Percentiles rank a stretch among this genome's conserved stretches.
These are phyloP conservation scores for Aspergillus heteromorphus DNA, from an alignment of 495 filamentous ascomycete genomes.

Conservation along the genomic window DNA sequence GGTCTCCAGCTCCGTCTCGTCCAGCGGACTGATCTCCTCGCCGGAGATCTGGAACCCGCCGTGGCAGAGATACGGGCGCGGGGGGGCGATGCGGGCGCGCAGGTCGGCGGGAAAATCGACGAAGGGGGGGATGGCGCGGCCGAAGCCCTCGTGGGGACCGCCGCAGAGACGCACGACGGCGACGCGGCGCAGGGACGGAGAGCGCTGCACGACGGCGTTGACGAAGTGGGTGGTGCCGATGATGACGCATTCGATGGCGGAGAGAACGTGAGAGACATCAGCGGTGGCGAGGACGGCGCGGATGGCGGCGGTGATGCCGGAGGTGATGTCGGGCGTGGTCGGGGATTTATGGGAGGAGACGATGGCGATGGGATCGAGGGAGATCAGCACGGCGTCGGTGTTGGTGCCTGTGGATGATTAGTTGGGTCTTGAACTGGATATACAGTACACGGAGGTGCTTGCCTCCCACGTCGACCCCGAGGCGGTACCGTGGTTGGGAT, in stretches of 20 bases:
- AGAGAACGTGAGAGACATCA: slow-evolving; percentile 29
- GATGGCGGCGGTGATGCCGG: slow-evolving; percentile 50
- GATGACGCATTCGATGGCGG: slow-evolving; percentile 47
- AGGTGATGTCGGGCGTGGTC: slow-evolving; percentile 53
- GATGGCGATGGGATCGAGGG: slow-evolving; percentile 43
- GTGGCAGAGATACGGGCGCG: slow-evolving; percentile 13
- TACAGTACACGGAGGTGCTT: too few relatives aligned
- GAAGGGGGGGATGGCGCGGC: slow-evolving; percentile 46
- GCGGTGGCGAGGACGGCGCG: slow-evolving; percentile 38
- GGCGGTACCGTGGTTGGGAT: slow-evolving; percentile 11
- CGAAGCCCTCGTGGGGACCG: slow-evolving; percentile 40
- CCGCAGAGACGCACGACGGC: slow-evolving; percentile 50
- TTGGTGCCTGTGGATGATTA: slow-evolving; percentile 44
- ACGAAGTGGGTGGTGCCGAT: slow-evolving; percentile 62
- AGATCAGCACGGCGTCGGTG: slow-evolving; percentile 54
- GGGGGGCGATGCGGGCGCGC: slow-evolving; percentile 22
- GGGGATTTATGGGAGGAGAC: slow-evolving; percentile 52
- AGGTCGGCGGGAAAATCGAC: slow-evolving; percentile 35
- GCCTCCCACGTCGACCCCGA: slow-evolving; percentile 24
- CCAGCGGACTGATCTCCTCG: slow-evolving; percentile 15
- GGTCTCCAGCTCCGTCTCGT: slow-evolving; percentile 11
- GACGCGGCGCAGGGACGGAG: slow-evolving; percentile 41
- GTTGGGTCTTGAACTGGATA: background rate
- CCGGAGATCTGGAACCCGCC: slow-evolving; percentile 23
- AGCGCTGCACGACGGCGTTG: slow-evolving; percentile 55